phyloP scores from a whole-genome alignment of 768 basidiomycete species.

The Mycena galericulata region DNA sequence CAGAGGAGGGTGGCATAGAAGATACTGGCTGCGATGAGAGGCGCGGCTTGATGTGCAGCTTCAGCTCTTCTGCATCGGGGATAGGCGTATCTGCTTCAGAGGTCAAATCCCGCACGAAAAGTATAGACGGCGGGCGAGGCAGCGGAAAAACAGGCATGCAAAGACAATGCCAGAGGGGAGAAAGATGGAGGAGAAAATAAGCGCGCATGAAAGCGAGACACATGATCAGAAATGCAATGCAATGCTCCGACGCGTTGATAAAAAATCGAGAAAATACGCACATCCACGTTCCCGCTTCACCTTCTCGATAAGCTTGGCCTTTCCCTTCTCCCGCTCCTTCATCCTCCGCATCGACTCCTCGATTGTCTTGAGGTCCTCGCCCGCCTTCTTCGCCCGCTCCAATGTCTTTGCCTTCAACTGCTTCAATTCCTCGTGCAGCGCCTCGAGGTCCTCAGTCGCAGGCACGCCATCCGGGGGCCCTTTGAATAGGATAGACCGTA shows the following conservation, averaged over 20 bases:
- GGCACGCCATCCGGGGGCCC: conserved; percentile 75
- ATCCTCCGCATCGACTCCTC: conserved; percentile 82
- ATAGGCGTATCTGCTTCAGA: conserved; percentile 56
- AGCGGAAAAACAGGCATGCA: conserved; percentile 20
- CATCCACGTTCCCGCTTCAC: conserved; percentile 81
- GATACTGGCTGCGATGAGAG: conserved; percentile 57
- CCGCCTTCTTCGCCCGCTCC: conserved; percentile 79
- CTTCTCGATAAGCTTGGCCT: conserved; percentile 77
- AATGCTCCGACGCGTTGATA: conserved; percentile 5
- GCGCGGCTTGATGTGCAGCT: conserved; percentile 60
- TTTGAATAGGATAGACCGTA: conserved; percentile 73
- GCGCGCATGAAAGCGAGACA: conserved; percentile 27
- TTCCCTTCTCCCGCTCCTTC: conserved; percentile 82
- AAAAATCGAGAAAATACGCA: conserved; percentile 48
- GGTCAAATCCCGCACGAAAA: conserved; percentile 1
- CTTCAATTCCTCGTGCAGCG: conserved; percentile 71
- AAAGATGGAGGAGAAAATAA: conserved; percentile 6
- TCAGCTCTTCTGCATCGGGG: conserved; percentile 62
- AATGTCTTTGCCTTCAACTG: conserved; percentile 63
- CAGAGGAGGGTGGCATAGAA: conserved; percentile 60
- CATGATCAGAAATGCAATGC: conserved; percentile 38
- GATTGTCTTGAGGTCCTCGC: conserved; percentile 78
- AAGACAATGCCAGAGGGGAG: neutral
- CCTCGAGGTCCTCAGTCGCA: conserved; percentile 77
- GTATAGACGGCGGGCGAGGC: neutral